A percentile compares a stretch with the other conserved stretches of the same genome.
These are phyloP conservation scores for Sugiyamaella xylanicola DNA, from an alignment of 1,139 yeast species.

Conservation along the genomic window DNA sequence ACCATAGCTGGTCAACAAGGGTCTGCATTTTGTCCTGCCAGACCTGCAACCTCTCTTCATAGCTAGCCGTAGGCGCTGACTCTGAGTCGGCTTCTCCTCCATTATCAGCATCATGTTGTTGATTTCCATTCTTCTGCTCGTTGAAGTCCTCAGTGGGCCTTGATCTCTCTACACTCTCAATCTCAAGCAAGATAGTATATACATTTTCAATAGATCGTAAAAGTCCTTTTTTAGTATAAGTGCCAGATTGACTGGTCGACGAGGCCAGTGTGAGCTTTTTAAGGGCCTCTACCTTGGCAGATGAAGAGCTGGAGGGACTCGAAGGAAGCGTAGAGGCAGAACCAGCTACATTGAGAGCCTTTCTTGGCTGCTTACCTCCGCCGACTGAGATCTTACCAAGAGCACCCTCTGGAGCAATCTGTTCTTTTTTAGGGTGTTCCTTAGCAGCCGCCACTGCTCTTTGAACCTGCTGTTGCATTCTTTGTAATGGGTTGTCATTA, in stretches of 20 bases:
- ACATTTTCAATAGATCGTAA: constrained; percentile 64
- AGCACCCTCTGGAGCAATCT: constrained; percentile 81
- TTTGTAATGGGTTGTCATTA: constrained; percentile 81
- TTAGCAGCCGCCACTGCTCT: constrained; percentile 95
- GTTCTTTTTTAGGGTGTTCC: constrained; percentile 77
- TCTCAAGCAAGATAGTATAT: constrained; percentile 72
- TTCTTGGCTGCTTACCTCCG: constrained; percentile 85
- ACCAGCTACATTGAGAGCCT: constrained; percentile 58
- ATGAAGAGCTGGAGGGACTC: constrained; percentile 12
- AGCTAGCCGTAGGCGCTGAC: constrained; percentile 21
- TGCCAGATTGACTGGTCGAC: constrained; percentile 33
- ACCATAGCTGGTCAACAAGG: constrained; percentile 60
- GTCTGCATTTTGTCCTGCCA: constrained; percentile 40
- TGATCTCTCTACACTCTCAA: constrained; percentile 81
- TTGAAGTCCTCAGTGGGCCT: constrained; percentile 45
- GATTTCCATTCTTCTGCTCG: constrained; percentile 50
- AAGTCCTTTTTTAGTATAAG: constrained; percentile 30
- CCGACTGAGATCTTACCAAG: constrained; percentile 85
- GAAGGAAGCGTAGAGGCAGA: constrained; percentile 5
- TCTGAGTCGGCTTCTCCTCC: constrained; percentile 39
- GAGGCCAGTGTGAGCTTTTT: constrained; percentile 21
- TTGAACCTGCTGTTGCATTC: constrained; percentile 98
- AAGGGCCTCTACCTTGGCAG: constrained; percentile 25
- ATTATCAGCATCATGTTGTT: not conserved
- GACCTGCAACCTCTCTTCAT: constrained; percentile 21